Evolutionary conservation across 495 filamentous ascomycete genomes (phyloP).

Genomic region (Hypoxylon fuscum): DNA sequence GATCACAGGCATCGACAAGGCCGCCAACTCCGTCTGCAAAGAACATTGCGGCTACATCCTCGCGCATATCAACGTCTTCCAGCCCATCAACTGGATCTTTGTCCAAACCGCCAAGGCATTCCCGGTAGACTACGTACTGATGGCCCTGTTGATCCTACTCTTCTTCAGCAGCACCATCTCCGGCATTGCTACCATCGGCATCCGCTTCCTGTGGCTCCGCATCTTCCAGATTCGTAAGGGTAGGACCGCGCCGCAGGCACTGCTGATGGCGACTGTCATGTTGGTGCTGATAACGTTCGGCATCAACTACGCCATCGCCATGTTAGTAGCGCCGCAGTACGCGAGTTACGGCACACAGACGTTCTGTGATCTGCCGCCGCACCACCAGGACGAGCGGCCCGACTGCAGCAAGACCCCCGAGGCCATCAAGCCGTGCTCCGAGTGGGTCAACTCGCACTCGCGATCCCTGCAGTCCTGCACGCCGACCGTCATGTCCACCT

Average conservation of each 20-base stretch:
- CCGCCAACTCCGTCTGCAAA: conserved; percentile 92
- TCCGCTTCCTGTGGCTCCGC: conserved; percentile 93
- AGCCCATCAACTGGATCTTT: conserved; percentile 92
- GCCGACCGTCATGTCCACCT: conserved; percentile 86
- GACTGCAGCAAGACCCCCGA: conserved; percentile 79
- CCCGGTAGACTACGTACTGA: conserved; percentile 91
- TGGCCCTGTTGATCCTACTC: conserved; percentile 80
- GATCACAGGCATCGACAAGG: conserved; percentile 94
- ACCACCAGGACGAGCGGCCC: conserved; percentile 67
- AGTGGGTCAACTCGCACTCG: conserved; percentile 66
- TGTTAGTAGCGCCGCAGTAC: conserved; percentile 94
- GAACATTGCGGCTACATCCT: conserved; percentile 91
- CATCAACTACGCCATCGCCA: conserved; percentile 89
- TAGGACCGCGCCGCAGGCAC: conserved; percentile 88
- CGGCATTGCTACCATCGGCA: conserved; percentile 85
- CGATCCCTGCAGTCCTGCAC: conserved; percentile 81
- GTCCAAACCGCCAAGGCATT: conserved; percentile 83
- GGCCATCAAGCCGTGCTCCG: conserved; percentile 82
- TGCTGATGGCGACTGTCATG: conserved; percentile 91
- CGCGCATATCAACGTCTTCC: conserved; percentile 90
- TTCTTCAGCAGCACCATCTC: conserved; percentile 87
- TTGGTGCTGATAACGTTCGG: conserved; percentile 87
- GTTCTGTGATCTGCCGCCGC: conserved; percentile 77
- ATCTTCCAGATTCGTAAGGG: conserved; percentile 90
- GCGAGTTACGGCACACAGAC: conserved; percentile 94